Percentiles rank a stretch among this genome's conserved stretches.
Evolutionary conservation across 345 rosid species (phyloP).

Genomic region (Arabis hirsuta): DNA sequence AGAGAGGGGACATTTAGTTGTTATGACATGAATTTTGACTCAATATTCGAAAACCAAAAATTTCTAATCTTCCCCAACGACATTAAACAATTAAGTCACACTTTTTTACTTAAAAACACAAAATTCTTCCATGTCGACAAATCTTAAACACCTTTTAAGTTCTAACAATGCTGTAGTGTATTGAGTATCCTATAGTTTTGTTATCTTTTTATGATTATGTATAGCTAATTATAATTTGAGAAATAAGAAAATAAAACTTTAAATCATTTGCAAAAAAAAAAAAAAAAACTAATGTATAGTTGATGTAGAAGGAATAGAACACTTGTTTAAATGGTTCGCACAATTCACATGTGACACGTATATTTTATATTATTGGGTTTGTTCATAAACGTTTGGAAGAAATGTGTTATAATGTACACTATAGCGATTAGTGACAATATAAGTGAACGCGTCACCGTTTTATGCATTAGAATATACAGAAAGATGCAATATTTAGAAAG

Average conservation of each 20-base stretch:
- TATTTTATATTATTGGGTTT: background rate
- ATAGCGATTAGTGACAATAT: constrained; percentile 2
- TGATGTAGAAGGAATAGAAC: too few species aligned
- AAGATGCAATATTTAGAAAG: background rate
- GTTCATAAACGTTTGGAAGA: background rate
- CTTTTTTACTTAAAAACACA: constrained; percentile 13
- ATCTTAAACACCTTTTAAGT: background rate
- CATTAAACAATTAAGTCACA: constrained; percentile 5
- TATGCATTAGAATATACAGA: background rate
- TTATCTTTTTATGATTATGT: too few species aligned
- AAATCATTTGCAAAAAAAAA: too few species aligned
- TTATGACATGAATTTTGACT: constrained; percentile 26
- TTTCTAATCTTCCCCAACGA: constrained; percentile 34
- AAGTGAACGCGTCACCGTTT: constrained; percentile 14
- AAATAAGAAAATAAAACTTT: too few species aligned
- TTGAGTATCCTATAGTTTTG: too few species aligned
- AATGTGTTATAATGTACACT: background rate
- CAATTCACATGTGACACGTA: background rate
- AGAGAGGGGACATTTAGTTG: constrained; percentile 20
- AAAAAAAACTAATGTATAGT: too few species aligned
- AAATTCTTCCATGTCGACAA: constrained; percentile 23
- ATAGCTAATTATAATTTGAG: too few species aligned
- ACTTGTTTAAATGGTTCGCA: background rate
- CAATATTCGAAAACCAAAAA: constrained; percentile 2
- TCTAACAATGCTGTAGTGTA: too few species aligned